Percentiles rank a stretch among this genome's conserved stretches.
Conservation (phyloP, 75 land plant genomes). For the Cunninghamia lanceolata region DNA sequence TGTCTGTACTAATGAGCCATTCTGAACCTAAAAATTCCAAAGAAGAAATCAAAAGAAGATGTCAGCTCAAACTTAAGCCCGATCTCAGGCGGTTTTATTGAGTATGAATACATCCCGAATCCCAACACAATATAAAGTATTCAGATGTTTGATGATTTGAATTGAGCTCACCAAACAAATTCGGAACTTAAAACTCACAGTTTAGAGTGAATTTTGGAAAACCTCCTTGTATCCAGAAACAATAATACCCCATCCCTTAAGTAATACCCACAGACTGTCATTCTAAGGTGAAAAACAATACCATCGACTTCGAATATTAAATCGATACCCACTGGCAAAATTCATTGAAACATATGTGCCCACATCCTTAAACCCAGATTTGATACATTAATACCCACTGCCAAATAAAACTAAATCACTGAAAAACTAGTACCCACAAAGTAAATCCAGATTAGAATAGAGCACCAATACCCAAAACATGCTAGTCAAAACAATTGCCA, state of each 20-base stretch:
- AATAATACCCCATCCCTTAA: constrained; percentile 5
- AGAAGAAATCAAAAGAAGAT: constrained; percentile 23
- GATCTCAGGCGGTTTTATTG: constrained; percentile 18
- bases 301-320: neutral
- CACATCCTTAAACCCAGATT: neutral
- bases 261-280: neutral
- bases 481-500: too few relatives aligned
- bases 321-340: neutral
- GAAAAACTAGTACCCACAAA: neutral
- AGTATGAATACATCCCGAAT: neutral
- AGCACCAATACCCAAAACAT: too few relatives aligned
- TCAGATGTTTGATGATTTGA: neutral
- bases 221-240: neutral
- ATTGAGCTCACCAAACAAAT: neutral
- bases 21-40: too few relatives aligned
- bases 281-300: neutral
- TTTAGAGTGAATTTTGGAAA: neutral
- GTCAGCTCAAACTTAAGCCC: constrained; percentile 20
- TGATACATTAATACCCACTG: neutral
- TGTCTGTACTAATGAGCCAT: constrained; percentile 28
- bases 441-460: neutral
- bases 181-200: neutral
- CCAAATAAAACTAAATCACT: neutral
- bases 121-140: neutral
- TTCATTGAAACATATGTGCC: neutral